Evolutionary conservation across 2,329 filamentous ascomycete genomes (phyloP).

Genomic region (Teratosphaeria pseudoeucalypti): DNA sequence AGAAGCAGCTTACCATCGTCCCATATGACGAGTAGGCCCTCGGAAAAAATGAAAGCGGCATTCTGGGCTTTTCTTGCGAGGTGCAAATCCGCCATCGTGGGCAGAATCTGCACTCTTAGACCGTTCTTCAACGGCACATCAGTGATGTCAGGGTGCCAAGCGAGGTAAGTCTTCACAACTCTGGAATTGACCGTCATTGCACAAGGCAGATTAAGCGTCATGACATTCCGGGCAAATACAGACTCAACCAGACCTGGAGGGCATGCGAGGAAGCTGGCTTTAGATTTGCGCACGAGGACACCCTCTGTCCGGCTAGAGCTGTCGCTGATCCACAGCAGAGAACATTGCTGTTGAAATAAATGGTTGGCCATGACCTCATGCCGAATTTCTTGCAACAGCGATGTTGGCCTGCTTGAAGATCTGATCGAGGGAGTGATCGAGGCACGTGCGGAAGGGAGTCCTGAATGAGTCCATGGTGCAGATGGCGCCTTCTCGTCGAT

Average conservation of each 20-base stretch:
- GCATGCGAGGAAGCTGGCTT: conserved; percentile 62
- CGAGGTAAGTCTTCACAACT: conserved; percentile 67
- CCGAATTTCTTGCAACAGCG: conserved; percentile 10
- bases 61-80: conserved; percentile 69
- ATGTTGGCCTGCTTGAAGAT: conserved; percentile 1
- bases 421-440: conserved; percentile 30
- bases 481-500: conserved; percentile 13
- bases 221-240: conserved; percentile 53
- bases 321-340: conserved; percentile 62
- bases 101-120: conserved; percentile 65
- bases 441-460: conserved; percentile 42
- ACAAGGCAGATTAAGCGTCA: conserved; percentile 64
- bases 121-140: conserved; percentile 69
- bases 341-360: conserved; percentile 69
- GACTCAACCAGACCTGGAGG: conserved; percentile 55
- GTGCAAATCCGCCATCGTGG: conserved; percentile 59
- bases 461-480: conserved; percentile 20
- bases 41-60: conserved; percentile 64
- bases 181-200: conserved; percentile 74
- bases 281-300: conserved; percentile 58
- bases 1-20: conserved; percentile 46
- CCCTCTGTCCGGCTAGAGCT: conserved; percentile 59
- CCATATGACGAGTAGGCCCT: conserved; percentile 67
- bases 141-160: conserved; percentile 60
- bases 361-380: conserved; percentile 72